phyloP scores from a whole-genome alignment of 371 early-diverging fungal genomes.

The Basidiobolus heterosporus region DNA sequence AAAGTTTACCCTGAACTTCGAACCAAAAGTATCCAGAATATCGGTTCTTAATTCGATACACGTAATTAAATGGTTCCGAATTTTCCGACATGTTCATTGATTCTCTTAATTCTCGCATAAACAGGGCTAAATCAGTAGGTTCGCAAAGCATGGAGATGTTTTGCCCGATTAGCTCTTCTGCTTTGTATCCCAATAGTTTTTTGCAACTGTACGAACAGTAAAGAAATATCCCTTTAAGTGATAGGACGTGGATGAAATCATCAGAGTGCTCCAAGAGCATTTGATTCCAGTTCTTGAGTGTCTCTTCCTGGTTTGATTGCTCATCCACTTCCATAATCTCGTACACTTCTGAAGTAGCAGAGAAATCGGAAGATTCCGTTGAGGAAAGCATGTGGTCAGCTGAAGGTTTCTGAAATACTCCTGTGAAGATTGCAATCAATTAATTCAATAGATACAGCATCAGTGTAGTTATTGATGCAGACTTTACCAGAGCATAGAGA shows the following conservation, averaged over 20 bases:
- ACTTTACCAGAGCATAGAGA: constrained; percentile 2
- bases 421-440: too few species aligned
- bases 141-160: constrained; percentile 35
- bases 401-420: too few species aligned
- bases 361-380: constrained; percentile 3
- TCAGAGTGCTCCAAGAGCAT: constrained; percentile 20
- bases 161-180: constrained; percentile 36
- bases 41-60: constrained; percentile 36
- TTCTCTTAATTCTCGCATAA: constrained; percentile 45
- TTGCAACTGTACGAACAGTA: constrained; percentile 28
- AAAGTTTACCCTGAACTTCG: constrained; percentile 36
- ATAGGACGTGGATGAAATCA: constrained; percentile 42
- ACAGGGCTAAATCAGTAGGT: constrained; percentile 37
- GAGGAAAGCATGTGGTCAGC: not conserved
- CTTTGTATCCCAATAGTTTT: constrained; percentile 26
- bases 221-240: constrained; percentile 42
- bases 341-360: too few species aligned
- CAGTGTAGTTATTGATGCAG: too few species aligned
- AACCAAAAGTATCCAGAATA: constrained; percentile 38
- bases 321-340: too few species aligned
- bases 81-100: constrained; percentile 12
- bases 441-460: too few species aligned
- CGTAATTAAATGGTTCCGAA: constrained; percentile 20
- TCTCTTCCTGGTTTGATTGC: constrained; percentile 1
- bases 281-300: constrained; percentile 21